A percentile compares a stretch with the other conserved stretches of the same genome.
Evolutionary conservation across 495 filamentous ascomycete species (phyloP).

Genomic region (Copromyces sp.): DNA sequence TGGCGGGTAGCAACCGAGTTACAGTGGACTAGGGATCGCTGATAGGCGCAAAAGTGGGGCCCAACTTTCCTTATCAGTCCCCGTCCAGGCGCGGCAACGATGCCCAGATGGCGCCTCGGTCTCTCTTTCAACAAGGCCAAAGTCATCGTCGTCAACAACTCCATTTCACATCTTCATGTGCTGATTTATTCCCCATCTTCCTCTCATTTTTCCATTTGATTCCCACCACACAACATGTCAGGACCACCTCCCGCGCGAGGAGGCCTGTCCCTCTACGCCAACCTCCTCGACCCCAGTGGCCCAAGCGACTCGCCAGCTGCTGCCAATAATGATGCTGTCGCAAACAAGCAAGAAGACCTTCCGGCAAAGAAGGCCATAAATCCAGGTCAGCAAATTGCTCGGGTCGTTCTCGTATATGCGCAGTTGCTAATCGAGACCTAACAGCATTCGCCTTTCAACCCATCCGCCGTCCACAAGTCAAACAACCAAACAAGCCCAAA

Average conservation of each 20-base stretch:
- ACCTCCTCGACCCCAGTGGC: slow-evolving; percentile 37
- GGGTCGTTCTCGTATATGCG: too few relatives aligned
- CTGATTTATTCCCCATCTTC: neutral
- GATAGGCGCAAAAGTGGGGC: neutral
- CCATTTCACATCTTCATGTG: neutral
- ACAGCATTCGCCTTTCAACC: slow-evolving; percentile 79
- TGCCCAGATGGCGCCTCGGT: neutral
- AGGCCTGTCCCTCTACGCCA: slow-evolving; percentile 47
- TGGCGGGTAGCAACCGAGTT: neutral
- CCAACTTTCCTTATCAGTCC: neutral
- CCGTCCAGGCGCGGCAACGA: neutral
- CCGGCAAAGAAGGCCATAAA: slow-evolving; percentile 63
- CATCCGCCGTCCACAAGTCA: slow-evolving; percentile 53
- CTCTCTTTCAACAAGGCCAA: neutral
- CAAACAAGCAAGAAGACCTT: slow-evolving; percentile 54
- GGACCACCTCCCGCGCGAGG: slow-evolving; percentile 14
- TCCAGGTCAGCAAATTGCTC: slow-evolving; percentile 47
- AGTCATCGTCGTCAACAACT: neutral
- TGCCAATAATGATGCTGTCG: slow-evolving; percentile 70
- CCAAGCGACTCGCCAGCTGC: slow-evolving; percentile 47
- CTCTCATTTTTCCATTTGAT: neutral
- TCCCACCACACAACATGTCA: neutral
- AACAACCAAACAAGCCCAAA: slow-evolving; percentile 63
- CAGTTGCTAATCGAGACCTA: slow-evolving; percentile 29
- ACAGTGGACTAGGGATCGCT: neutral